Base-by-base conservation (phyloP, 2,329 filamentous ascomycete species). In the Coleophoma crateriformis region DNA sequence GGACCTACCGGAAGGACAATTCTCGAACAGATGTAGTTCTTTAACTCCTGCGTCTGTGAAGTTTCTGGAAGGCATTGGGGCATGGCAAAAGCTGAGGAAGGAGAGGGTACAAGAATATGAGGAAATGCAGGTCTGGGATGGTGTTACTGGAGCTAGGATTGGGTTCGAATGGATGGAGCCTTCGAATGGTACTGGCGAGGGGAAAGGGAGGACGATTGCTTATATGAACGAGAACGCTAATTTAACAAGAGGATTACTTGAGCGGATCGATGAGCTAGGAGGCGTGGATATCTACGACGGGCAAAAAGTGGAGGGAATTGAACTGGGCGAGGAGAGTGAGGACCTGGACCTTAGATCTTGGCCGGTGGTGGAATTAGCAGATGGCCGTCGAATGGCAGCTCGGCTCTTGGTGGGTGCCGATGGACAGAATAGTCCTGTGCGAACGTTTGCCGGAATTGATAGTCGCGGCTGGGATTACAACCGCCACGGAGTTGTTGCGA, bases 71-170 rank as follows among this genome's bases (percentile, higher is more conserved):
- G 74, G 78, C 4, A 94, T 95, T 53, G 94, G 92, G 34, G 90
- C 87, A 45, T 97, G 92, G 94, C 64, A 76, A 7, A 83, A 95
- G 63, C 73, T 96, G 53, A 78, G 88, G 58, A 71, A 76, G 39
- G 74, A 81, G 6, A 82, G 94, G 33, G 81, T 94, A 33, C 91
- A 96, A 71, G 79, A 84, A 1, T 99, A 96, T 68, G 85, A 95
- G 52, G 88, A 92, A 61, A 99, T 99, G 94, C 87, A 96, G 67
- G 94, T 97, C 33, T 99, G 95, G 94, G 94, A 99, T 67, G 95
- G 92, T 54, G 82, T 96, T 50, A 88, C 87, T 38, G 90, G 84
- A 51, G 88, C 90, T 34, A 82, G 85, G 59, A 94, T 99, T 65
- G 87, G 89, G 58, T 99, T 99, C 67, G 88, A 94, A 70, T 88